Evolutionary conservation across 2,329 filamentous ascomycete genomes (phyloP).

Genomic region (Penicillium sp.): DNA sequence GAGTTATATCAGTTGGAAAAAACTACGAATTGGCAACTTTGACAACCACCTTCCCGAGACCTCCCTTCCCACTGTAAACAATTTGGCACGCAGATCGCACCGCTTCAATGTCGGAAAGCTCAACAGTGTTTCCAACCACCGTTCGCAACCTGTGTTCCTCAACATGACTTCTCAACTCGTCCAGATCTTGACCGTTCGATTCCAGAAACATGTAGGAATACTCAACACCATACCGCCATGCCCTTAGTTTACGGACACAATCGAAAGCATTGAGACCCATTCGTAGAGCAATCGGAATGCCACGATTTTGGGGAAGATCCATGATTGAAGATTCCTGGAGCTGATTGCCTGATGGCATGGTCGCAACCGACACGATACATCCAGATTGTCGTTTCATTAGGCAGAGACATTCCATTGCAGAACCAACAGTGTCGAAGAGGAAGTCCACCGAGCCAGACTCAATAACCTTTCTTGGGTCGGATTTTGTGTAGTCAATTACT

Average conservation of each 20-base stretch:
- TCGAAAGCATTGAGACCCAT: constrained; percentile 34
- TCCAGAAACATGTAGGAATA: constrained; percentile 48
- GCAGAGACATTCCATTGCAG: constrained; percentile 43
- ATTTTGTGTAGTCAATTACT: constrained; percentile 52
- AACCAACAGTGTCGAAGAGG: constrained; percentile 50
- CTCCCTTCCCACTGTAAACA: constrained; percentile 44
- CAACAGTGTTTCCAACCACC: constrained; percentile 43
- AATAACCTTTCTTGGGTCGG: constrained; percentile 39
- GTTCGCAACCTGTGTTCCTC: constrained; percentile 45
- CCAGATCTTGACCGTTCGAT: constrained; percentile 43
- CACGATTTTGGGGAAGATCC: constrained; percentile 24
- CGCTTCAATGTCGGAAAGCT: constrained; percentile 45
- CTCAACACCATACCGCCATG: constrained; percentile 46
- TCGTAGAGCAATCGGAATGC: constrained; percentile 23
- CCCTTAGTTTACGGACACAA: constrained; percentile 41
- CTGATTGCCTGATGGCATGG: constrained; percentile 34
- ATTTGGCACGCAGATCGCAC: constrained; percentile 44
- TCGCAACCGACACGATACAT: constrained; percentile 38
- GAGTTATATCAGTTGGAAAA: neutral
- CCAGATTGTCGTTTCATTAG: constrained; percentile 41
- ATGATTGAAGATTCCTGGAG: constrained; percentile 34
- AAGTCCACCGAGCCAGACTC: constrained; percentile 49
- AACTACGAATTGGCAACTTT: constrained; percentile 23
- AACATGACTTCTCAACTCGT: constrained; percentile 42
- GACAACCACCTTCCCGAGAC: constrained; percentile 46